phyloP scores from a whole-genome alignment of 1,284 basidiomycete species.

The Ustilago xerochloae region DNA sequence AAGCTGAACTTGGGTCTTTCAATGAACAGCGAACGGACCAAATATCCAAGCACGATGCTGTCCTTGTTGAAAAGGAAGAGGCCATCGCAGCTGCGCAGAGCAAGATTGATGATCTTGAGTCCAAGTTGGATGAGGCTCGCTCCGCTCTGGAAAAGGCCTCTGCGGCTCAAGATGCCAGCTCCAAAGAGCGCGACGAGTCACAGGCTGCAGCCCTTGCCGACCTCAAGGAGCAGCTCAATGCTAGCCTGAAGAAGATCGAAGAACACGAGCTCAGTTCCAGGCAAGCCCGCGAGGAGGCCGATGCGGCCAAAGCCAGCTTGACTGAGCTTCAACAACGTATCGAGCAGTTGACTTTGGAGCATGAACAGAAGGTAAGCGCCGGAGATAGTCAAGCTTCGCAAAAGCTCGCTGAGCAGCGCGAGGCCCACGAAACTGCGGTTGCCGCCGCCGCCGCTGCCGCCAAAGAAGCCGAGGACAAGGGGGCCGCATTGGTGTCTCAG shows the following conservation, averaged over 20 bases:
- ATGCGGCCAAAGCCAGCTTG: constrained; percentile 11
- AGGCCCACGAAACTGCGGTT: constrained; percentile 26
- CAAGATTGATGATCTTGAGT: constrained; percentile 28
- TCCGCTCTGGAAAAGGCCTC: constrained; percentile 17
- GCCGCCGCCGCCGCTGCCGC: constrained; percentile 2
- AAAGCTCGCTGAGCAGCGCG: constrained; percentile 28
- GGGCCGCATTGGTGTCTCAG: constrained; percentile 11
- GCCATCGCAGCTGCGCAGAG: constrained; percentile 24
- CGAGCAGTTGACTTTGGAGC: constrained; percentile 23
- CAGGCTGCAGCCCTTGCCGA: constrained; percentile 24
- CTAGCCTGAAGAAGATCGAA: constrained; percentile 27
- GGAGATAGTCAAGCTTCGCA: constrained; percentile 6
- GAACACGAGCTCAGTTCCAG: constrained; percentile 21
- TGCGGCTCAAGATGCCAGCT: constrained; percentile 12
- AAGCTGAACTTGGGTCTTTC: constrained; percentile 16
- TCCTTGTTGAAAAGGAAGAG: constrained; percentile 26
- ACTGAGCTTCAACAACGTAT: constrained; percentile 30
- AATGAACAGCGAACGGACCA: constrained; percentile 19
- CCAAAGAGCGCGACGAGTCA: constrained; percentile 10
- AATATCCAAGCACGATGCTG: constrained; percentile 12
- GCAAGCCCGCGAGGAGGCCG: constrained; percentile 27
- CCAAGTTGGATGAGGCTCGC: constrained; percentile 21
- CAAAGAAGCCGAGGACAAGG: constrained; percentile 27
- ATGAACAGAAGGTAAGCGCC: constrained; percentile 20
- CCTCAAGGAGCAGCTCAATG: constrained; percentile 19